phyloP scores from a whole-genome alignment of 2,329 filamentous ascomycete genomes.

The Cylindrodendrum hubeiense region DNA sequence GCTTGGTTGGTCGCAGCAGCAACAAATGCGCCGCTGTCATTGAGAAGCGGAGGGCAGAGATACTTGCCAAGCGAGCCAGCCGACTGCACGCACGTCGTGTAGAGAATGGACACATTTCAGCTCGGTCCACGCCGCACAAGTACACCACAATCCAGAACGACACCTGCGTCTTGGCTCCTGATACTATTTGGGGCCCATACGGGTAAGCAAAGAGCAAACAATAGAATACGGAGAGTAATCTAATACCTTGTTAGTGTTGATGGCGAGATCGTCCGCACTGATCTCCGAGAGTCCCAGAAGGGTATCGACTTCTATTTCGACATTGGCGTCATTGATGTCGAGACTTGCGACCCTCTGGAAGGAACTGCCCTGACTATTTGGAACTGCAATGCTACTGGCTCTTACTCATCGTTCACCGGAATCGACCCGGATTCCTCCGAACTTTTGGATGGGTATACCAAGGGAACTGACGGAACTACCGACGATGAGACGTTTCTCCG shows the following conservation, averaged over 20 bases:
- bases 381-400: constrained; percentile 26
- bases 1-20: constrained; percentile 20
- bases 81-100: constrained; percentile 20
- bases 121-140: background rate
- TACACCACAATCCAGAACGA: constrained; percentile 24
- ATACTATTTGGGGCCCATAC: constrained; percentile 19
- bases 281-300: constrained; percentile 22
- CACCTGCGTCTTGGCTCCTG: constrained; percentile 21
- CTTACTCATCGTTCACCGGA: constrained; percentile 24
- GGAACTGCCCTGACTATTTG: constrained; percentile 20
- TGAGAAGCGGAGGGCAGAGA: constrained; percentile 24
- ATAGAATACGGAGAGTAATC: background rate
- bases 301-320: constrained; percentile 28
- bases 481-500: constrained; percentile 21
- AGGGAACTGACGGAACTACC: constrained; percentile 16
- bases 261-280: constrained; percentile 20
- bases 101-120: background rate
- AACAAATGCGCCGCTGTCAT: constrained; percentile 26
- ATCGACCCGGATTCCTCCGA: constrained; percentile 21
- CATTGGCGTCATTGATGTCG: constrained; percentile 23
- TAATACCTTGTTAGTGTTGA: constrained; percentile 3
- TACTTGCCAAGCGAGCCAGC: constrained; percentile 17
- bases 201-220: background rate
- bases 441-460: constrained; percentile 11
- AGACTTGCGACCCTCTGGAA: constrained; percentile 22